Evolutionary conservation across 208 protist genomes (phyloP).

Genomic region (Eutreptiella sp.): DNA sequence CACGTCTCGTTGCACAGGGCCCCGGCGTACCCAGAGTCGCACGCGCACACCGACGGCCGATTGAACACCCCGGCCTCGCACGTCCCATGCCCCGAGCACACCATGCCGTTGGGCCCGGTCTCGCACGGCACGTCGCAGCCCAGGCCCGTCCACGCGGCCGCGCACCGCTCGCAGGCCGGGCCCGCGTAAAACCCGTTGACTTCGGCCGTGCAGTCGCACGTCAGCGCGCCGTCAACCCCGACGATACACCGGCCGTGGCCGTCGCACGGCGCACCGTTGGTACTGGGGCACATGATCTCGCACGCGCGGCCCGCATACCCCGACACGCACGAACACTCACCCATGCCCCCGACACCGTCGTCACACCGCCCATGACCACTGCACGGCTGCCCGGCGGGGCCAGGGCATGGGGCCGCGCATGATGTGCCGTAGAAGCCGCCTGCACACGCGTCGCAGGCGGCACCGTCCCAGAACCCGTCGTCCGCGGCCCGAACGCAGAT

Average conservation of each 20-base stretch:
- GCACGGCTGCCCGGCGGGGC: constrained; percentile 13
- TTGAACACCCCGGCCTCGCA: constrained; percentile 17
- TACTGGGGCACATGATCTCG: too few relatives aligned
- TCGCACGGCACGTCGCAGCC: constrained; percentile 7
- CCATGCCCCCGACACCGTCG: constrained; percentile 5
- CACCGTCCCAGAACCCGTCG: constrained; percentile 28
- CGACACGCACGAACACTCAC: constrained; percentile 15
- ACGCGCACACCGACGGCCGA: constrained; percentile 6
- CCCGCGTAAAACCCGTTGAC: constrained; percentile 17
- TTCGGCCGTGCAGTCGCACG: constrained; percentile 6
- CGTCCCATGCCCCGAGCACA: constrained; percentile 22
- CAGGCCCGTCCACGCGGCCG: neutral
- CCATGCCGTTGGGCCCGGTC: too few relatives aligned
- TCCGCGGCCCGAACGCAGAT: constrained; percentile 17
- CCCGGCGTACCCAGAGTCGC: constrained; percentile 20
- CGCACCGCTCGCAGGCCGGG: neutral
- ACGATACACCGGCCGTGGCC: too few relatives aligned
- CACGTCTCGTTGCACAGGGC: constrained; percentile 27
- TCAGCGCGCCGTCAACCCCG: constrained; percentile 5
- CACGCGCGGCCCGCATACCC: too few relatives aligned
- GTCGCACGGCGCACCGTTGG: too few relatives aligned
- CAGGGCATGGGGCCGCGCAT: constrained; percentile 33
- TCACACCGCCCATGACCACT: constrained; percentile 5
- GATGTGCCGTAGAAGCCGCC: constrained; percentile 43
- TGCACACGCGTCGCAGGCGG: constrained; percentile 38